Evolutionary conservation across 2,329 filamentous ascomycete species (phyloP), one percentile per base, ranked within the genome.

Genomic region (Aspergillus flavus): DNA sequence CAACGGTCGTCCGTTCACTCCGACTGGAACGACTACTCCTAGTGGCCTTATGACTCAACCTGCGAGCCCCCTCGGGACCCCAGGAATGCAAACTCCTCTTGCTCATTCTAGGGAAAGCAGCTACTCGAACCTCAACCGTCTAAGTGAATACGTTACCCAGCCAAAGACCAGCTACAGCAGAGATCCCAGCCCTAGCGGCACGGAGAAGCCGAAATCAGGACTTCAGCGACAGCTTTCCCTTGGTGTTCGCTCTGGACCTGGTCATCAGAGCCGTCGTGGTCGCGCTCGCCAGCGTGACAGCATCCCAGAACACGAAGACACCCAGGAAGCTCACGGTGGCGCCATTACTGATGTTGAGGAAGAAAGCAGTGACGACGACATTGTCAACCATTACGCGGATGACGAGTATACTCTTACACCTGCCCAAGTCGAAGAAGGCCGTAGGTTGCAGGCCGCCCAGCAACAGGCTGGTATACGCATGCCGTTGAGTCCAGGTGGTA

Each of bases 181-280:
- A 23, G 77, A 79, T 28, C 71, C 73, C 16, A 78, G 73, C 58
- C 75, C 75, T 21, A 73, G 73, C 6, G 64, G 59, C 6, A 72
- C 75, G 11, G 71, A 70, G 19, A 72, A 72, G 57, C 70, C 73
- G 5, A 74, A 66, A 36, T 73, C 76, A 9, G 73, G 71, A 12
- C 69, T 80, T 12, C 74, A 73, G 53, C 74, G 77, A 41, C 76
- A 77, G 41, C 63, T 79, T 9, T 78, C 79, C 1, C 75, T 81
- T 16, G 79, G 79, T 61, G 75, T 78, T 12, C 75, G 78, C 28
- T 74, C 78, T 32, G 77, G 78, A 0, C 80, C 80, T 39, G 79
- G 77, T 26, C 76, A 80, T 62, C 55, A 71, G 39, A 69, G 76
- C 50, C 67, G 69, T 59, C 68, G 72, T 63, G 71, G 74, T 50